phyloP scores from a whole-genome alignment of 371 early-diverging fungal species.

The Mortierella polycephala region DNA sequence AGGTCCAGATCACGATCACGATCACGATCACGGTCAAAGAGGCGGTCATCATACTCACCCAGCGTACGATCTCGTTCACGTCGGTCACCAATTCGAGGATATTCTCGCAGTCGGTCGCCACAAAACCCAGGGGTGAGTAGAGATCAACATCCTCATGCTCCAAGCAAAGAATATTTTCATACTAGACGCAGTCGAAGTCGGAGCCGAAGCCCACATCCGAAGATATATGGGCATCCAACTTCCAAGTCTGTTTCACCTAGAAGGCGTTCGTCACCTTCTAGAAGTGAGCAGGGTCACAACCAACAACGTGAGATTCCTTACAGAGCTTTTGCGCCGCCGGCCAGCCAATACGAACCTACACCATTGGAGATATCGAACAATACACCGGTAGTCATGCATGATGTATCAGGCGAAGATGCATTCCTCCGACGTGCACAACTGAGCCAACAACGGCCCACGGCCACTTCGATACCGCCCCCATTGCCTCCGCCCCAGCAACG shows the following conservation, averaged over 20 bases:
- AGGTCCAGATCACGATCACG: slow-evolving; percentile 20
- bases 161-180: background rate
- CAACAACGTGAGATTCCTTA: slow-evolving; percentile 7
- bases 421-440: slow-evolving; percentile 70
- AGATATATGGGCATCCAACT: slow-evolving; percentile 1
- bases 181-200: slow-evolving; percentile 12
- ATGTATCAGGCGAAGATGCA: slow-evolving; percentile 78
- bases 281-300: background rate
- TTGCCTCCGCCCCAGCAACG: background rate
- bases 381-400: slow-evolving; percentile 49
- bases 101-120: slow-evolving; percentile 11
- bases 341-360: slow-evolving; percentile 5
- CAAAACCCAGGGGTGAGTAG: slow-evolving; percentile 3
- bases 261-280: slow-evolving; percentile 13
- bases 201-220: slow-evolving; percentile 9
- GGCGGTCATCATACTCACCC: slow-evolving; percentile 10
- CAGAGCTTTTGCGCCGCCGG: slow-evolving; percentile 47
- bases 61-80: slow-evolving; percentile 8
- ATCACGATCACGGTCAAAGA: slow-evolving; percentile 20
- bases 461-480: background rate
- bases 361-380: background rate
- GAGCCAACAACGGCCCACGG: slow-evolving; percentile 44
- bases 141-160: background rate
- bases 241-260: slow-evolving; percentile 16
- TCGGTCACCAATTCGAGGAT: background rate